Evolutionary conservation across 352 stramenopile species (phyloP).

Genomic region (Globisporangium carolinianum): DNA sequence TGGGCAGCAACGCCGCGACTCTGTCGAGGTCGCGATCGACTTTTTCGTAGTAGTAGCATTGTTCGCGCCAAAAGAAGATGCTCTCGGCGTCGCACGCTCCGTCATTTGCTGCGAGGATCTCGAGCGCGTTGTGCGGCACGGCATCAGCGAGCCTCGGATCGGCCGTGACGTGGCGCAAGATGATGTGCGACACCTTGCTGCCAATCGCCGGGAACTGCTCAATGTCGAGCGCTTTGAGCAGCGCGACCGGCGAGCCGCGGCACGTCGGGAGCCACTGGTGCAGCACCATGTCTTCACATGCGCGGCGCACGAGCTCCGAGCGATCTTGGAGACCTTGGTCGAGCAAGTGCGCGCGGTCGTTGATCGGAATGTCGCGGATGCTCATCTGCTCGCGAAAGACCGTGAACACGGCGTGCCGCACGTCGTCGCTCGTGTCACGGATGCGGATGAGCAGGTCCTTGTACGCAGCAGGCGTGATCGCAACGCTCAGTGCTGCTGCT

Average conservation of each 20-base stretch:
- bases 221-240: conserved; percentile 57
- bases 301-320: conserved; percentile 29
- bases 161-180: conserved; percentile 40
- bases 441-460: conserved; percentile 64
- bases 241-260: conserved; percentile 38
- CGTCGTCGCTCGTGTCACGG: conserved; percentile 62
- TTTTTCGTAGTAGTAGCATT: conserved; percentile 68
- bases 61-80: conserved; percentile 77
- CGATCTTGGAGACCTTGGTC: conserved; percentile 74
- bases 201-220: conserved; percentile 50
- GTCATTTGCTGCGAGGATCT: conserved; percentile 32
- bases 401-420: conserved; percentile 53
- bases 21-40: conserved; percentile 55
- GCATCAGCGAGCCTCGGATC: conserved; percentile 24
- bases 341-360: conserved; percentile 60
- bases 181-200: conserved; percentile 36
- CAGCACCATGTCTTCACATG: conserved; percentile 71
- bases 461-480: conserved; percentile 32
- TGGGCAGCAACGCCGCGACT: conserved; percentile 38
- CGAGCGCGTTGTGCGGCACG: conserved; percentile 35
- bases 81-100: conserved; percentile 39
- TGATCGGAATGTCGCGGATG: conserved; percentile 53
- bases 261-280: conserved; percentile 56
- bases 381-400: conserved; percentile 35
- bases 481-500: conserved; percentile 46